Percentiles rank a stretch among this genome's conserved stretches.
Conservation (phyloP, 192 early-diverging fungal genomes). For the Coemansia reversa region DNA sequence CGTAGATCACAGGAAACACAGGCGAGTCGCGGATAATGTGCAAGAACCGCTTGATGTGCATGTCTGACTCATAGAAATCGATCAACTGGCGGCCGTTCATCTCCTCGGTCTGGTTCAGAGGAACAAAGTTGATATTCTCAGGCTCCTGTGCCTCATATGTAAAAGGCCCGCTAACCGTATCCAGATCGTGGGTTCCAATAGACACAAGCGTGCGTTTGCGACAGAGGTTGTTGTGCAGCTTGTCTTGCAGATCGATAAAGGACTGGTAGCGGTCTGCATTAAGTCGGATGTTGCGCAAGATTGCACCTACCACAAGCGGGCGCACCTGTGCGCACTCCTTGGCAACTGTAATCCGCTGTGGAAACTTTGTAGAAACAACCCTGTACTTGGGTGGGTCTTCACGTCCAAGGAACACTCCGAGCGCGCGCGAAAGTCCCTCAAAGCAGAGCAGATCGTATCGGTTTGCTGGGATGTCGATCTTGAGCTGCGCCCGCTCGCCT, state of each 20-base stretch:
- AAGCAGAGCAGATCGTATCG: constrained; percentile 95
- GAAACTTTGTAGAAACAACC: constrained; percentile 15
- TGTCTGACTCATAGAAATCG: constrained; percentile 84
- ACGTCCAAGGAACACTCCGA: constrained; percentile 80
- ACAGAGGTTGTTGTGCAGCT: constrained; percentile 97
- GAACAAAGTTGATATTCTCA: constrained; percentile 88
- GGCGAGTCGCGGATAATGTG: constrained; percentile 90
- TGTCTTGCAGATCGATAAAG: constrained; percentile 99
- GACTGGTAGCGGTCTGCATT: constrained; percentile 81
- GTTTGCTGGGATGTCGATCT: constrained; percentile 99
- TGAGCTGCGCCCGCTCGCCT: constrained; percentile 76
- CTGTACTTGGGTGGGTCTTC: constrained; percentile 44
- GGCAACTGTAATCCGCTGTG: constrained; percentile 41
- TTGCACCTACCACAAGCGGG: constrained; percentile 83
- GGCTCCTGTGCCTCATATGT: constrained; percentile 90
- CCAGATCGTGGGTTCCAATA: constrained; percentile 98
- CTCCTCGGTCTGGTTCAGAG: constrained; percentile 84
- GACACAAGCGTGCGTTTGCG: constrained; percentile 91
- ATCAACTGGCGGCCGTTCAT: constrained; percentile 90
- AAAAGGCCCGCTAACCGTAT: constrained; percentile 92
- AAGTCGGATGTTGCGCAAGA: constrained; percentile 86
- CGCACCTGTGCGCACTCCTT: constrained; percentile 77
- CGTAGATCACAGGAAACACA: constrained; percentile 88
- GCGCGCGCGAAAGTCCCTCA: constrained; percentile 90
- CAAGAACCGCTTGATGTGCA: constrained; percentile 85